Evolutionary conservation across 805 yeast species (phyloP), one percentile per base, ranked within the genome.

Genomic region (Jamesozyma jinghongensis): DNA sequence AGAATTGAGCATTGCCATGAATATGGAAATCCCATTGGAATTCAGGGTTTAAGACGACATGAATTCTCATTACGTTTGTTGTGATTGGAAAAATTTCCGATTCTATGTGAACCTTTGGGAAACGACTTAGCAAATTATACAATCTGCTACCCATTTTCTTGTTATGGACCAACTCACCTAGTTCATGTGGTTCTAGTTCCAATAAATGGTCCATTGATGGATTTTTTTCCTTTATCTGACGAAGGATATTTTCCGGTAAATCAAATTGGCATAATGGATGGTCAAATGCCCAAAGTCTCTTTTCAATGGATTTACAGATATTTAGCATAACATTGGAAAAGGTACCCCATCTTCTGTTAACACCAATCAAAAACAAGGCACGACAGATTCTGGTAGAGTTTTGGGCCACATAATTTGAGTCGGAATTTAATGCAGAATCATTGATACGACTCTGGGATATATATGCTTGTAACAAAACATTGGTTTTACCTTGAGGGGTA

Each of bases 261-360:
- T 82, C 88, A 62, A 92, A 88, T 57, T 92, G 98, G 7, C 79
- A 68, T 57, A 92, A 56, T 1, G 98, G 97, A 62, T 92, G 97
- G 44, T 80, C 82, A 61, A 79, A 85, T 0, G 88, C 75, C 99
- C 99, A 92, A 1, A 84, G 54, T 50, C 90, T 71, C 49, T 73
- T 76, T 46, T 87, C 95, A 44, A 94, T 78, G 1, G 95, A 77
- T 50, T 87, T 85, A 59, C 97, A 90, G 17, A 92, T 68, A 6
- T 85, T 73, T 22, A 92, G 65, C 74, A 88, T 73, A 5, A 81
- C 73, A 41, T 78, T 75, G 37, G 92, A 72, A 46, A 87, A 78
- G 5, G 66, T 60, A 1, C 97, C 96, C 99, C 99, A 92, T 43
- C 94, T 69, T 50, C 98, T 70, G 54, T 85, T 84, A 28, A 92